Conservation (phyloP, 768 basidiomycete species). For the Polyporus arcularius region DNA sequence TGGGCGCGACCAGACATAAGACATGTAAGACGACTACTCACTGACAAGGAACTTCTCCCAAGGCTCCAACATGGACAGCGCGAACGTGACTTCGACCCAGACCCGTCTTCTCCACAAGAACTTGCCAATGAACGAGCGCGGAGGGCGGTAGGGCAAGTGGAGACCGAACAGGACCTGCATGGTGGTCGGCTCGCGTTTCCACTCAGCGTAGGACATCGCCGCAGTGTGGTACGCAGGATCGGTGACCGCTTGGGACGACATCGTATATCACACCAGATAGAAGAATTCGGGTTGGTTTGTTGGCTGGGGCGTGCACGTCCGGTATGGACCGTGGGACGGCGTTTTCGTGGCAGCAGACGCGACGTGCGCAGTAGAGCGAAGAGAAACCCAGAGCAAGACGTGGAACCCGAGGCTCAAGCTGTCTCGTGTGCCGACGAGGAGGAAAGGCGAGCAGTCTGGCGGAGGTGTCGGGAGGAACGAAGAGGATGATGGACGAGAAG, state of each 20-base stretch:
- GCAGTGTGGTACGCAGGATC: conserved; percentile 16
- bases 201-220: conserved; percentile 23
- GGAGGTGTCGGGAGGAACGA: no score
- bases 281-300: no score
- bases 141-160: conserved; percentile 27
- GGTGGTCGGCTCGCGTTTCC: conserved; percentile 25
- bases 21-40: conserved; percentile 34
- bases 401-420: no score
- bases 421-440: no score
- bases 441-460: no score
- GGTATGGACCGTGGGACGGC: no score
- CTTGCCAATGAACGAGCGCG: conserved; percentile 17
- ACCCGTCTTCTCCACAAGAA: conserved; percentile 51
- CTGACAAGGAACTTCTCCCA: conserved; percentile 67
- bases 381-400: no score
- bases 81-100: conserved; percentile 61
- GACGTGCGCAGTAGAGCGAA: no score
- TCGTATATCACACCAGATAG: neutral
- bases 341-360: no score
- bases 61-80: conserved; percentile 61
- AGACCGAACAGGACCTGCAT: conserved; percentile 24
- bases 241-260: neutral
- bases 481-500: no score
- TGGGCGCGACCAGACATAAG: neutral
- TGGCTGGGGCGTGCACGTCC: no score